phyloP scores from a whole-genome alignment of 805 yeast genomes.

The Wickerhamiella kurtzmanii region DNA sequence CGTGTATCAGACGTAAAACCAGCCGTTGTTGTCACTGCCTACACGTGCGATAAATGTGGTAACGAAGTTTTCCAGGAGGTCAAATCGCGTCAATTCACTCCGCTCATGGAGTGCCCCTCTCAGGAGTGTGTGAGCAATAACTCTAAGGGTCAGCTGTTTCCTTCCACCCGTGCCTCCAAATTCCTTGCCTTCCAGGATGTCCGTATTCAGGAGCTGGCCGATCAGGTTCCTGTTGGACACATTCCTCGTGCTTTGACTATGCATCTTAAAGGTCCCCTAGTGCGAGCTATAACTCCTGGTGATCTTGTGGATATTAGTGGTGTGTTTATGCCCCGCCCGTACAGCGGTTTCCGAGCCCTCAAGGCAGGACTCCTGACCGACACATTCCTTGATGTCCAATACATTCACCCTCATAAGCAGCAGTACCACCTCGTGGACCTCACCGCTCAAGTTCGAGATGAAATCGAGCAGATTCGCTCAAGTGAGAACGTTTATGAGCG shows the following conservation, averaged over 20 bases:
- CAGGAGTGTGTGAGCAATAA: conserved; percentile 64
- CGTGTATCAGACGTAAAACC: conserved; percentile 96
- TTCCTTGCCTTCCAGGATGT: conserved; percentile 93
- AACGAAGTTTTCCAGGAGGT: conserved; percentile 94
- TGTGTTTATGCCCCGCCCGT: conserved; percentile 83
- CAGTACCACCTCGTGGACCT: conserved; percentile 58
- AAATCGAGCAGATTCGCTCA: conserved; percentile 40
- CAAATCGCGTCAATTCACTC: conserved; percentile 66
- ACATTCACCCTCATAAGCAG: conserved; percentile 74
- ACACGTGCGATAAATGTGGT: conserved; percentile 96
- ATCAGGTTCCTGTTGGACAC: conserved; percentile 96
- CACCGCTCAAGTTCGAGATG: conserved; percentile 40
- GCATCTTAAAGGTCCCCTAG: conserved; percentile 86
- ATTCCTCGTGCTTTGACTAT: conserved; percentile 79
- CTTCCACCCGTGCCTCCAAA: conserved; percentile 92
- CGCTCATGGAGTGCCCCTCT: conserved; percentile 78
- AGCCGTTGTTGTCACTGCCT: conserved; percentile 76
- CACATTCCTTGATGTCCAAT: conserved; percentile 81
- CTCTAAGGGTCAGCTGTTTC: conserved; percentile 75
- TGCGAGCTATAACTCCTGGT: conserved; percentile 81
- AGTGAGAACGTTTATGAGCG: conserved; percentile 66
- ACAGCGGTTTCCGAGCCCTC: conserved; percentile 87
- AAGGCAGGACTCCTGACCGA: conserved; percentile 89
- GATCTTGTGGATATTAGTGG: conserved; percentile 91
- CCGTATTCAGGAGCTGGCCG: conserved; percentile 83